Evolutionary conservation across 306 rosid genomes (phyloP).

Genomic region (Prosopis cineraria): DNA sequence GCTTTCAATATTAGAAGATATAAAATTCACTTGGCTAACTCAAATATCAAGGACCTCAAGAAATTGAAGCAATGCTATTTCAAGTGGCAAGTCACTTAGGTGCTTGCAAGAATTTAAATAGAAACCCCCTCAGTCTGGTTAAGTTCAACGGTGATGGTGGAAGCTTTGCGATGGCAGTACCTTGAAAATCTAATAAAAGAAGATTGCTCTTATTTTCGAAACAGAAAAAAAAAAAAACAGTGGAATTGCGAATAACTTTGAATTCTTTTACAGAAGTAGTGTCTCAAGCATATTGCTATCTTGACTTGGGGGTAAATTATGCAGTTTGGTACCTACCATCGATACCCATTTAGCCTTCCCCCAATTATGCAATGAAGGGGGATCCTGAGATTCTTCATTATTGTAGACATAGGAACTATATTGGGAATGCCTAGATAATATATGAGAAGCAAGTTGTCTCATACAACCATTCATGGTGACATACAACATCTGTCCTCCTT

Average conservation of each 20-base stretch:
- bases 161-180: constrained; percentile 11
- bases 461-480: constrained; percentile 9
- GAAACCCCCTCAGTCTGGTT: constrained; percentile 6
- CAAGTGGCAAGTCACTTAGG: neutral
- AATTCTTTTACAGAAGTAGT: constrained; percentile 16
- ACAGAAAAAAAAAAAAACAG: no score
- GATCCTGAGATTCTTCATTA: neutral
- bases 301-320: neutral
- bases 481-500: neutral
- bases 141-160: constrained; percentile 26
- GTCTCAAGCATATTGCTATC: constrained; percentile 9
- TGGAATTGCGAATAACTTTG: neutral
- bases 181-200: constrained; percentile 30
- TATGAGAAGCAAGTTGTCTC: constrained; percentile 5
- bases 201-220: constrained; percentile 16
- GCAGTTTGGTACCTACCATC: neutral
- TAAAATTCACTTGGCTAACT: constrained; percentile 5
- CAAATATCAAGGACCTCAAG: constrained; percentile 43
- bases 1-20: constrained; percentile 5
- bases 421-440: neutral
- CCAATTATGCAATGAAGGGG: neutral
- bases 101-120: constrained; percentile 24
- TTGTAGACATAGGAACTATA: neutral
- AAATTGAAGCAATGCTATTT: constrained; percentile 17
- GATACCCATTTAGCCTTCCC: constrained; percentile 1